A percentile compares a stretch with the other conserved stretches of the same genome.
phyloP scores from a whole-genome alignment of 2,329 filamentous ascomycete species.

The Kalmusia sp. region DNA sequence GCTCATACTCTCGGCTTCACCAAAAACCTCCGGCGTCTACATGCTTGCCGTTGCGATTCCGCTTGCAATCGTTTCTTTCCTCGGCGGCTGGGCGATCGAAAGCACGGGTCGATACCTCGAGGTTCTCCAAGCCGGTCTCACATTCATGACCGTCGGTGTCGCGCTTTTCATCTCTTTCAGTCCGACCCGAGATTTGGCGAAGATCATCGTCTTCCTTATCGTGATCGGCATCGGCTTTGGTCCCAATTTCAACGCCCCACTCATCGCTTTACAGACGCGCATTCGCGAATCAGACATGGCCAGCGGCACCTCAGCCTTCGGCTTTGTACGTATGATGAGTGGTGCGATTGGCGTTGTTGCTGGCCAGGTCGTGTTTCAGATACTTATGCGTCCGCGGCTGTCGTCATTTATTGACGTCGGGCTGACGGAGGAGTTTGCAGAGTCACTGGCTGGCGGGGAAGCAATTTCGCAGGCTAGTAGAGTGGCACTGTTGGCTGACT shows the following conservation, averaged over 20 bases:
- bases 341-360: conserved; percentile 58
- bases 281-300: conserved; percentile 62
- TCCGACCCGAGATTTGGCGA: conserved; percentile 18
- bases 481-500: conserved; percentile 26
- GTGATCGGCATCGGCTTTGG: conserved; percentile 60
- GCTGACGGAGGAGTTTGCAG: conserved; percentile 24
- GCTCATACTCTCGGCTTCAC: conserved; percentile 66
- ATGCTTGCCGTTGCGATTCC: conserved; percentile 65
- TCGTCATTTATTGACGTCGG: conserved; percentile 26
- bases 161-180: conserved; percentile 40
- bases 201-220: conserved; percentile 57
- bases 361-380: conserved; percentile 60
- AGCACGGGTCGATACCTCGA: conserved; percentile 52
- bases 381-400: conserved; percentile 61
- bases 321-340: conserved; percentile 55
- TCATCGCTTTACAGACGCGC: conserved; percentile 62
- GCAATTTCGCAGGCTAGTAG: conserved; percentile 39
- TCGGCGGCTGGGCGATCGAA: conserved; percentile 56
- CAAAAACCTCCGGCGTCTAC: conserved; percentile 64
- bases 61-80: conserved; percentile 56
- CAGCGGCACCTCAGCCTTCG: conserved; percentile 59
- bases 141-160: conserved; percentile 43
- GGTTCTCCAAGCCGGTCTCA: conserved; percentile 39
- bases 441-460: conserved; percentile 36
- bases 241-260: conserved; percentile 62